Evolutionary conservation across 371 early-diverging fungal species (phyloP).

Genomic region (Actinomucor elegans): DNA sequence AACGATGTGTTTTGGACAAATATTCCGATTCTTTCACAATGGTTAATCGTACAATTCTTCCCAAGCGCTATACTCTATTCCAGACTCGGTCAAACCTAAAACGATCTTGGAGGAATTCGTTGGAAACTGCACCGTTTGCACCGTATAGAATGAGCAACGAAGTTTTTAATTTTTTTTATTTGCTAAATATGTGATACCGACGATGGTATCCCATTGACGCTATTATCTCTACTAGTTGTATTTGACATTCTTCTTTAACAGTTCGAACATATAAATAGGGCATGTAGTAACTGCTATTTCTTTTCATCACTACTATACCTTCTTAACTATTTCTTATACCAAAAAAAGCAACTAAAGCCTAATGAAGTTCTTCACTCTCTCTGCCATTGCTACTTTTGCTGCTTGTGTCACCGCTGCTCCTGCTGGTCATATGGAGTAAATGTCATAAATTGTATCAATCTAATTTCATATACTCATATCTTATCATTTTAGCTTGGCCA

Average conservation of each 20-base stretch:
- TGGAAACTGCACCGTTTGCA: no score
- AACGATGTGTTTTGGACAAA: no score
- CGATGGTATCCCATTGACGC: no score
- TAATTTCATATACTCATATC: background rate
- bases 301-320: background rate
- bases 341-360: background rate
- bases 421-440: conserved; percentile 12
- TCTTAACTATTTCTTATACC: background rate
- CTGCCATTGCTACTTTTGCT: conserved; percentile 2
- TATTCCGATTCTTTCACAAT: no score
- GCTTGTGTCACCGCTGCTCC: conserved; percentile 9
- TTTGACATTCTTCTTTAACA: background rate
- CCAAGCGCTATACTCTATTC: no score
- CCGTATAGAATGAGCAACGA: no score
- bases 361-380: conserved; percentile 19
- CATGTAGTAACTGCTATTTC: background rate
- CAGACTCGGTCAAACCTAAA: no score
- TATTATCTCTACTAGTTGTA: background rate
- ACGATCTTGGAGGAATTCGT: no score
- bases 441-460: background rate
- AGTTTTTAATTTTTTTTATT: no score
- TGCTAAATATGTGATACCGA: no score
- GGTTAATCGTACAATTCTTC: no score
- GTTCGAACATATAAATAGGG: background rate
- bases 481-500: conserved; percentile 3